Conservation (phyloP, 73 alveolate species). For the Paramecium pentaurelia region DNA sequence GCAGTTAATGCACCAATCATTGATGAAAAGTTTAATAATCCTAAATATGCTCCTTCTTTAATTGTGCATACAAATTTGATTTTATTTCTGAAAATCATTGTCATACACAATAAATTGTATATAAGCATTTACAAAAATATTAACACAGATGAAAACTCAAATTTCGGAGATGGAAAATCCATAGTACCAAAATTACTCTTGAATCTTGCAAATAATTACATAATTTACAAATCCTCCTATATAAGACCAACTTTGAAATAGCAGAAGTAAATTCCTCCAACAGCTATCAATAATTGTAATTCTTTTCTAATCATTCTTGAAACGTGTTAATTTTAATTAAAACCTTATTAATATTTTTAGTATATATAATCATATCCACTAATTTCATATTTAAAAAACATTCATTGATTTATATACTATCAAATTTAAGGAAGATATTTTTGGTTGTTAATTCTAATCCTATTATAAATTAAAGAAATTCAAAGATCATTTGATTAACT, state of each 20-base stretch:
- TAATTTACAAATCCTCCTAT: background rate
- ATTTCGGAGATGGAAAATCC: slow-evolving; percentile 34
- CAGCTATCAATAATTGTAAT: background rate
- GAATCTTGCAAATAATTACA: background rate
- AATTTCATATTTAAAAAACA: too few relatives aligned
- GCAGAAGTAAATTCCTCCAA: slow-evolving; percentile 11
- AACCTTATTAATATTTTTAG: background rate
- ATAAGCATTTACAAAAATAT: background rate
- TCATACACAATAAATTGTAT: background rate
- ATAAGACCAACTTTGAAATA: background rate
- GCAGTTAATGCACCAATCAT: slow-evolving; percentile 47
- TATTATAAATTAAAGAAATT: too few relatives aligned
- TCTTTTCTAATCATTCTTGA: background rate
- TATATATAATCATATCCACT: too few relatives aligned
- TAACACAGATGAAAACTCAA: background rate
- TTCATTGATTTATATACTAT: too few relatives aligned
- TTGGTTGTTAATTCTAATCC: too few relatives aligned
- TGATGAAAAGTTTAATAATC: slow-evolving; percentile 38
- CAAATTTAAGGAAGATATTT: too few relatives aligned
- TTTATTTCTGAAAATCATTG: background rate
- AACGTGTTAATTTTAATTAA: background rate
- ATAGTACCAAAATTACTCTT: slow-evolving; percentile 31
- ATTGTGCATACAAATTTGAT: background rate
- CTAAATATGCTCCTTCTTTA: slow-evolving; percentile 29
- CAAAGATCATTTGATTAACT: too few relatives aligned